Percentiles rank a stretch among this genome's conserved stretches.
Evolutionary conservation across 1,139 yeast species (phyloP).

Genomic region (Pneumocystis murina): DNA sequence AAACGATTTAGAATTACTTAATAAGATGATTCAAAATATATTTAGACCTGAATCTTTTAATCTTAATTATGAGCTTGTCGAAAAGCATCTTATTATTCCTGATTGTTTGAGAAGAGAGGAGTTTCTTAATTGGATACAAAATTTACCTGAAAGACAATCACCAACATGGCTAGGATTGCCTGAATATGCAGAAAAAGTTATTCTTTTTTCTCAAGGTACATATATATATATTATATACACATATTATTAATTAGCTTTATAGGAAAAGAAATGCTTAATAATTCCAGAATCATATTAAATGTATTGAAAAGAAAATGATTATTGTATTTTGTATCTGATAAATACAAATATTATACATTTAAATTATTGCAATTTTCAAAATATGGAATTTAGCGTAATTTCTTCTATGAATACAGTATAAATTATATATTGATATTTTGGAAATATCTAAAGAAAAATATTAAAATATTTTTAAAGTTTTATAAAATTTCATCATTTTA

Average conservation of each 20-base stretch:
- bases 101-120: constrained; percentile 31
- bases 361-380: no score
- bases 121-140: constrained; percentile 38
- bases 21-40: constrained; percentile 21
- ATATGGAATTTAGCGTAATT: no score
- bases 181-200: constrained; percentile 29
- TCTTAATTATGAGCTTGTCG: constrained; percentile 26
- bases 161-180: constrained; percentile 50
- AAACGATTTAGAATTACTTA: constrained; percentile 30
- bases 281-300: background rate
- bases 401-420: no score
- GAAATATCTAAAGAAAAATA: no score
- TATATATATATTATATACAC: background rate
- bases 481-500: no score
- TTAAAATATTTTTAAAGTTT: no score
- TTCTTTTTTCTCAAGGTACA: constrained; percentile 19
- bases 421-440: no score
- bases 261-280: background rate
- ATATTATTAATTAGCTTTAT: background rate
- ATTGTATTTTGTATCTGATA: background rate
- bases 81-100: constrained; percentile 30
- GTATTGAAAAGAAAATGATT: background rate
- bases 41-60: constrained; percentile 29
- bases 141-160: constrained; percentile 45
- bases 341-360: no score